phyloP scores from a whole-genome alignment of 1,284 basidiomycete species.

The Rhizoctonia solani region DNA sequence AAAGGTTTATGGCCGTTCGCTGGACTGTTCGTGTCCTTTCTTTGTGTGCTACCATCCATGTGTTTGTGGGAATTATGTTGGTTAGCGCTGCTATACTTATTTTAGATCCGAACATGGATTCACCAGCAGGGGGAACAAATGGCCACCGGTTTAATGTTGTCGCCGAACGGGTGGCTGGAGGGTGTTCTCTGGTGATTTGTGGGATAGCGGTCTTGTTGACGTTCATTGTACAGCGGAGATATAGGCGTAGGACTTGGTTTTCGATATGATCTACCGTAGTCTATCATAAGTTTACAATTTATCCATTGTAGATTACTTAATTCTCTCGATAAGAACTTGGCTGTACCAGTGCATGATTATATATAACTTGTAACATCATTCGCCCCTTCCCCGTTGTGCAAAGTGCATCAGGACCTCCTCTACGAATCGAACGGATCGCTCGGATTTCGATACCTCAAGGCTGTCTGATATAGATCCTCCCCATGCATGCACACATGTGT shows the following conservation, averaged over 20 bases:
- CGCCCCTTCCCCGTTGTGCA: too few relatives aligned
- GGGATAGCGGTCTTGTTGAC: not conserved
- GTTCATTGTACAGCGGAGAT: not conserved
- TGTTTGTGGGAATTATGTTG: slow-evolving; percentile 12
- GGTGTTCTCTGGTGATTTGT: slow-evolving; percentile 8
- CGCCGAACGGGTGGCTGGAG: not conserved
- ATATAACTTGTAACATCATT: too few relatives aligned
- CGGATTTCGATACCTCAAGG: too few relatives aligned
- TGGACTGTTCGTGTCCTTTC: slow-evolving; percentile 7
- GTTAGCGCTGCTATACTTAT: slow-evolving; percentile 12
- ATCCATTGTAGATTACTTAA: too few relatives aligned
- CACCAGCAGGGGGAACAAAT: not conserved
- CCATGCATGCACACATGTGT: too few relatives aligned
- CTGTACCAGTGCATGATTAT: too few relatives aligned
- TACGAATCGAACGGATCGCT: too few relatives aligned
- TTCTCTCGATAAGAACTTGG: too few relatives aligned
- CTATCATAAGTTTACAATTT: too few relatives aligned
- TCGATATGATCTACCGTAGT: too few relatives aligned
- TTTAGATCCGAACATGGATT: not conserved
- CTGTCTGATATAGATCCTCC: too few relatives aligned
- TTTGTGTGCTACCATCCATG: not conserved
- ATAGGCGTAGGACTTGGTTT: slow-evolving; percentile 15
- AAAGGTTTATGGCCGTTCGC: not conserved
- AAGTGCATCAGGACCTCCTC: too few relatives aligned
- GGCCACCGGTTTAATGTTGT: not conserved